phyloP scores from a whole-genome alignment of 805 yeast genomes.

The Saccharomyces cerevisiae region DNA sequence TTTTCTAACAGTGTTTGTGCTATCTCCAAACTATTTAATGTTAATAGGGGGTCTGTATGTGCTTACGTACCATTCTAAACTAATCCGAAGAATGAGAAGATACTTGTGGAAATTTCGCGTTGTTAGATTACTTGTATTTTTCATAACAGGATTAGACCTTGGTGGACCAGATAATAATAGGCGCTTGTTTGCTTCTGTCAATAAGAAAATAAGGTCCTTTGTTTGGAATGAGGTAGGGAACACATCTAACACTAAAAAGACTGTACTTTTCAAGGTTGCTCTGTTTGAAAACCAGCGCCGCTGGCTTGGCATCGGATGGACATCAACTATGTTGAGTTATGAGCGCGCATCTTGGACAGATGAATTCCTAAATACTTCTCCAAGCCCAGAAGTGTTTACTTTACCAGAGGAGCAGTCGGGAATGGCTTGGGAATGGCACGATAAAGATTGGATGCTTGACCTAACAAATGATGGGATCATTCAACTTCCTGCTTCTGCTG shows the following conservation, averaged over 20 bases:
- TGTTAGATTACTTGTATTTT: slow-evolving; percentile 63
- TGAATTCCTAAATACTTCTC: slow-evolving; percentile 81
- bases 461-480: slow-evolving; percentile 81
- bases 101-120: slow-evolving; percentile 72
- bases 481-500: slow-evolving; percentile 55
- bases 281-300: slow-evolving; percentile 90
- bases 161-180: slow-evolving; percentile 36
- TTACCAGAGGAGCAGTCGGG: slow-evolving; percentile 72
- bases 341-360: slow-evolving; percentile 98
- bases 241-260: slow-evolving; percentile 32
- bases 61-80: slow-evolving; percentile 75
- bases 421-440: slow-evolving; percentile 92
- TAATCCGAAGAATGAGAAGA: slow-evolving; percentile 69
- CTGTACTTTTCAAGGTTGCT: slow-evolving; percentile 84
- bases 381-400: slow-evolving; percentile 66
- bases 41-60: slow-evolving; percentile 49
- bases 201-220: slow-evolving; percentile 29
- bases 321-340: slow-evolving; percentile 79
- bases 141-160: slow-evolving; percentile 80
- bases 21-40: slow-evolving; percentile 61
- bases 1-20: slow-evolving; percentile 52
- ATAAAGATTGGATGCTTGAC: slow-evolving; percentile 85
- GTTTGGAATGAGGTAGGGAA: slow-evolving; percentile 16
- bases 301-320: slow-evolving; percentile 98
- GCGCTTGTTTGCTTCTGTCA: slow-evolving; percentile 37